A percentile compares a stretch with the other conserved stretches of the same genome.
These are phyloP conservation scores for Sphaerulina vaccinii DNA, from an alignment of 2,329 filamentous ascomycete species.

Conservation along the genomic window DNA sequence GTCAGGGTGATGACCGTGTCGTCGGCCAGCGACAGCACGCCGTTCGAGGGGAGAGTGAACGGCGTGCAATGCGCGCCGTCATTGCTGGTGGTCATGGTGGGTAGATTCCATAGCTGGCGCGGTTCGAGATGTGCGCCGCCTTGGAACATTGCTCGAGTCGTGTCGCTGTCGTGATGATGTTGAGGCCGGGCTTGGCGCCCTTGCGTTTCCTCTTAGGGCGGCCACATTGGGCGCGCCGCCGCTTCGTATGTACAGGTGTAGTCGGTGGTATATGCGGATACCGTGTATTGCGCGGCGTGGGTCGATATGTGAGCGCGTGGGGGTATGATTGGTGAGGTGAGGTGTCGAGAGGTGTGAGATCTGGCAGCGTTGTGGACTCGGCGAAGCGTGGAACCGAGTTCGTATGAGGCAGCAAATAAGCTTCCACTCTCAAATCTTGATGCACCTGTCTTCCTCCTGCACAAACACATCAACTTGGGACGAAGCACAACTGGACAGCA, in stretches of 20 bases:
- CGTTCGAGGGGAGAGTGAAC: constrained; percentile 60
- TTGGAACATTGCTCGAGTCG: constrained; percentile 23
- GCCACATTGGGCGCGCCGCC: constrained; percentile 18
- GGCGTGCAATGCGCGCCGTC: constrained; percentile 55
- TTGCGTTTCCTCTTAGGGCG: constrained; percentile 20
- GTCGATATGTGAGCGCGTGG: not conserved
- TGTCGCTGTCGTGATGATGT: constrained; percentile 3
- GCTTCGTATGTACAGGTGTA: not conserved
- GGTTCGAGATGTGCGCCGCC: constrained; percentile 20
- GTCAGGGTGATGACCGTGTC: constrained; percentile 59
- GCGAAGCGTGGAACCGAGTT: not conserved
- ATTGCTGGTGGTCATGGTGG: constrained; percentile 23
- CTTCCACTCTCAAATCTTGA: too few species aligned
- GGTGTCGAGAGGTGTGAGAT: not conserved
- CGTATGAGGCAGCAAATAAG: too few species aligned
- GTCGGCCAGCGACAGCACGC: constrained; percentile 54
- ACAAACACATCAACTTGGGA: not conserved
- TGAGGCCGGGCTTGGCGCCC: constrained; percentile 26
- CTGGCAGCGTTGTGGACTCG: not conserved
- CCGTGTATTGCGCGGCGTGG: not conserved
- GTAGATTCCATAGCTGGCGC: constrained; percentile 38
- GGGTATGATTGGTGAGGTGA: not conserved
- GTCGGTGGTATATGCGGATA: not conserved
- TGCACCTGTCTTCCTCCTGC: not conserved
- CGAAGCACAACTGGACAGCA: not conserved